Percentiles rank a stretch among this genome's conserved stretches.
phyloP scores from a whole-genome alignment of 2,329 filamentous ascomycete genomes.

The Xylariaceae sp. region DNA sequence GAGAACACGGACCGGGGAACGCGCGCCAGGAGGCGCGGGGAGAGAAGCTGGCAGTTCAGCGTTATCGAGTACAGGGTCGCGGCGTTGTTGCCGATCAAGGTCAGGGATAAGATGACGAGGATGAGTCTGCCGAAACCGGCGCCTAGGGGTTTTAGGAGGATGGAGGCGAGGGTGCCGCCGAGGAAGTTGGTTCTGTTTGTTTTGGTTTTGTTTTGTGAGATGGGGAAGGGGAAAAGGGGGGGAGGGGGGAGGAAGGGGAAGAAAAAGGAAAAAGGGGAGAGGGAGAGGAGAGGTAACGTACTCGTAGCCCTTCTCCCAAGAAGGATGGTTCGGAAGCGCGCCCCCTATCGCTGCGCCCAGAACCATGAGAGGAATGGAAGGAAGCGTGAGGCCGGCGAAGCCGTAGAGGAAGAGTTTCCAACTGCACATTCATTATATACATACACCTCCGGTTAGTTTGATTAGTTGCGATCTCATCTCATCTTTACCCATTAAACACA shows the following conservation, averaged over 20 bases:
- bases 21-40: constrained; percentile 46
- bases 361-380: constrained; percentile 45
- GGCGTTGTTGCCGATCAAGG: constrained; percentile 53
- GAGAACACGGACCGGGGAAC: constrained; percentile 54
- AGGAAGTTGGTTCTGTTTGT: no score
- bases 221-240: no score
- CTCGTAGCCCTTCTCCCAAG: constrained; percentile 50
- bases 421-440: constrained; percentile 1
- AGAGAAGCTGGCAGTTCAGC: constrained; percentile 58
- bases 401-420: constrained; percentile 47
- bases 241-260: no score
- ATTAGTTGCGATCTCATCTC: no score
- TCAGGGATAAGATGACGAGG: constrained; percentile 52
- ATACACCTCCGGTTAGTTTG: background rate
- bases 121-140: constrained; percentile 60
- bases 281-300: no score
- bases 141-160: constrained; percentile 47
- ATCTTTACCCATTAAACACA: no score
- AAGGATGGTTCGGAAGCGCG: constrained; percentile 47
- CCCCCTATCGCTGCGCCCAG: constrained; percentile 61
- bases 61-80: constrained; percentile 58
- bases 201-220: no score
- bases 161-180: no score
- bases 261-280: no score
- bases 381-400: constrained; percentile 40